Evolutionary conservation across 1,284 basidiomycete genomes (phyloP), one percentile per base, ranked within the genome.

Genomic region (Trichosporon ovoides): DNA sequence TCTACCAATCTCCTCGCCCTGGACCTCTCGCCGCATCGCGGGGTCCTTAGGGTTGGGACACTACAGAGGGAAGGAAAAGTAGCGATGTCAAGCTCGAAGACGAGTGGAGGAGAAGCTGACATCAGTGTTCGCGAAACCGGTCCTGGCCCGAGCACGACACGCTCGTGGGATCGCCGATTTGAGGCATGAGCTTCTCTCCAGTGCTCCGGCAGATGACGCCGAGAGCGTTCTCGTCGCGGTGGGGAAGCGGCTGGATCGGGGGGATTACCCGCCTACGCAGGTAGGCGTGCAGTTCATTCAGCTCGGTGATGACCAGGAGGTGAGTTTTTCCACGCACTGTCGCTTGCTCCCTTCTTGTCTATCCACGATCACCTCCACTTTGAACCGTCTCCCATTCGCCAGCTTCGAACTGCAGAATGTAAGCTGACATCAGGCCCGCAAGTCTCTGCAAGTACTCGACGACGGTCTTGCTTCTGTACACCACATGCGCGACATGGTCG

Each of bases 241-340:
- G 53, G 72, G 72, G 1, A 65, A 63, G 54, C 53, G 72, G 66
- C 71, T 80, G 14, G 78, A 80, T 59, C 54, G 66, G n/a, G 71
- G 73, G 7, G 65, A 71, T 37, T 77, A 69, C 52, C 78, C 78
- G 1, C 60, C 76, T 3, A 63, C 68, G 22, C 78, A 80, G 66
- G 66, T 80, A 7, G 77, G 78, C 38, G 68, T 80, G 22, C 74
- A 77, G 60, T 72, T 80, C 55, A 59, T 80, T 19, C 78, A 79
- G 59, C 70, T 78, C 28, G 75, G 77, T 7, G 62, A 74, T 38
- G 72, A 72, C 50, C 14, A 60, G 1, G 68, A 71, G 53, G 72
- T 68, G 56, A 62, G 73, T 62, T 9, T 4, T n/a, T n/a, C n/a
- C n/a, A n/a, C n/a, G n/a, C n/a, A n/a, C n/a, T n/a, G n/a, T n/a